A percentile compares a stretch with the other conserved stretches of the same genome.
Evolutionary conservation across 78 protist genomes (phyloP).

Genomic region (Mantamonas sphyraenae): DNA sequence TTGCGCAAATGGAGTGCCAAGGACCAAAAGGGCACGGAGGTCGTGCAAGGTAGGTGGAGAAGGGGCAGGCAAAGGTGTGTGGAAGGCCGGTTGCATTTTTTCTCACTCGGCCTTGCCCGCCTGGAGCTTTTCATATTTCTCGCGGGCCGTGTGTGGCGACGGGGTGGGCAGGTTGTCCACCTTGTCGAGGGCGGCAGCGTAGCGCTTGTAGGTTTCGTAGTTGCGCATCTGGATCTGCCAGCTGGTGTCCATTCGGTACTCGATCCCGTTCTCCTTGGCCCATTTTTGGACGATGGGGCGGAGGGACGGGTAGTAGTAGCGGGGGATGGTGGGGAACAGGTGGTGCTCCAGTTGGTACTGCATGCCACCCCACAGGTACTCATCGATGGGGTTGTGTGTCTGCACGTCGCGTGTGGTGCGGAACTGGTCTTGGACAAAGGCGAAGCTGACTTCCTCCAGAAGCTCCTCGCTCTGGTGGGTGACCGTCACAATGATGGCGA

Average conservation of each 20-base stretch:
- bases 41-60: no score
- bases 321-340: constrained; percentile 38
- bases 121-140: no score
- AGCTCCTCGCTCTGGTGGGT: constrained; percentile 13
- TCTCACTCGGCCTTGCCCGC: no score
- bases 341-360: constrained; percentile 41
- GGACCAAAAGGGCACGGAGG: no score
- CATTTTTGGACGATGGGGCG: neutral
- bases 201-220: no score
- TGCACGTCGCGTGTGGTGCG: constrained; percentile 7
- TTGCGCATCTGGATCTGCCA: neutral
- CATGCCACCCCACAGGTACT: constrained; percentile 22
- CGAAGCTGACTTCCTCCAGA: neutral
- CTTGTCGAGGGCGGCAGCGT: no score
- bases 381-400: neutral
- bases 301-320: neutral
- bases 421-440: constrained; percentile 8
- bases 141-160: no score
- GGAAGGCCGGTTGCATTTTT: no score
- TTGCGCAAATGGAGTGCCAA: no score
- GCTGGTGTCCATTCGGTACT: neutral
- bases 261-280: neutral
- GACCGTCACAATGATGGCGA: constrained; percentile 11
- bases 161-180: no score
- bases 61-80: no score